Evolutionary conservation across 2,329 filamentous ascomycete species (phyloP).

Genomic region (Ophiosphaerella narmari): DNA sequence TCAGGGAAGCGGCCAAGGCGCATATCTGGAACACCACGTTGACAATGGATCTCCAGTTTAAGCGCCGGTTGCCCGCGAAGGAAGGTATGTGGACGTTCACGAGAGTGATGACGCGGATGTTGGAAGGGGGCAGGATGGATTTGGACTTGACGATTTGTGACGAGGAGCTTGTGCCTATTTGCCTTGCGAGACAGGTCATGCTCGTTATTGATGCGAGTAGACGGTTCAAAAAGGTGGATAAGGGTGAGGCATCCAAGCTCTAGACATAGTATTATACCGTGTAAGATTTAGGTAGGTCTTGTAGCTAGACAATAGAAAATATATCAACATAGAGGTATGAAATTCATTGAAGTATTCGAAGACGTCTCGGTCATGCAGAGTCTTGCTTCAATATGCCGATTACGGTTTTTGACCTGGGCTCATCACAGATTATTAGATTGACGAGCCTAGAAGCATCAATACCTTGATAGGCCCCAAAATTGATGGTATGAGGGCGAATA

Average conservation of each 20-base stretch:
- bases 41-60: conserved; percentile 6
- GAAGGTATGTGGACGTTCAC: conserved; percentile 2
- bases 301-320: no score
- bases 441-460: no score
- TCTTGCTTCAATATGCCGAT: no score
- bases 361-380: no score
- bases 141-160: conserved; percentile 4
- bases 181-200: conserved; percentile 3
- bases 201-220: conserved; percentile 5
- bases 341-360: no score
- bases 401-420: no score
- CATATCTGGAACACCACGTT: conserved; percentile 3
- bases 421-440: no score
- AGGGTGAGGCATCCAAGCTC: background rate
- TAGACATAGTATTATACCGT: background rate
- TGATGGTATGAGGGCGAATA: no score
- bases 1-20: conserved; percentile 1
- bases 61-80: background rate
- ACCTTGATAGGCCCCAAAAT: no score
- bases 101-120: background rate
- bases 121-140: conserved; percentile 8
- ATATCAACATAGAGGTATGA: no score
- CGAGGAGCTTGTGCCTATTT: background rate
- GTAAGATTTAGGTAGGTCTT: no score
- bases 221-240: conserved; percentile 1